Evolutionary conservation across 129 eudicot genomes (phyloP).

Genomic region (Saposhnikovia divaricata): DNA sequence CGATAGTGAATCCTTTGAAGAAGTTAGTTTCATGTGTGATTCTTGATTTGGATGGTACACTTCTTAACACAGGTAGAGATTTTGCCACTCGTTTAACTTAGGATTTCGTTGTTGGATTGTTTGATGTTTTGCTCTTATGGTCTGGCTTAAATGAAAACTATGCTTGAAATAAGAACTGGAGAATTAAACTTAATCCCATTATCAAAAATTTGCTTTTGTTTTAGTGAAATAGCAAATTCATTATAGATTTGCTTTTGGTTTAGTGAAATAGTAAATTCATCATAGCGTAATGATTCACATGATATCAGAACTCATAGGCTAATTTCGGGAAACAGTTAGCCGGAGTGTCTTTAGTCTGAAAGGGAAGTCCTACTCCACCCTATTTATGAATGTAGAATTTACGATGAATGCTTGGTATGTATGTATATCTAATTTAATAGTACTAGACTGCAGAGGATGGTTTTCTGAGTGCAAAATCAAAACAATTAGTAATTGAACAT

Average conservation of each 20-base stretch:
- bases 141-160: not conserved
- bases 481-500: not conserved
- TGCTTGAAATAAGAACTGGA: not conserved
- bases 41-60: conserved; percentile 95
- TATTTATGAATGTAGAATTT: not conserved
- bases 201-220: no score
- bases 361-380: not conserved
- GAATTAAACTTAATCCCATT: not conserved
- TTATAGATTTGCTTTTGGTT: no score
- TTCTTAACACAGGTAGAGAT: conserved; percentile 72
- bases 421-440: not conserved
- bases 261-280: not conserved
- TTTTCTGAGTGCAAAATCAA: not conserved
- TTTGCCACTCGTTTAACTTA: not conserved
- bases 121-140: not conserved
- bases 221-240: no score
- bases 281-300: not conserved
- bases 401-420: not conserved
- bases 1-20: conserved; percentile 35
- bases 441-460: not conserved
- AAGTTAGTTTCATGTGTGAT: conserved; percentile 75
- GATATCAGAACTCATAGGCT: not conserved
- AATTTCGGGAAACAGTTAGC: not conserved
- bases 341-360: not conserved
- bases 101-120: not conserved